These are phyloP conservation scores for Ensete glaucum DNA, from an alignment of 176 grass and related monocot genomes.

Conservation along the genomic window DNA sequence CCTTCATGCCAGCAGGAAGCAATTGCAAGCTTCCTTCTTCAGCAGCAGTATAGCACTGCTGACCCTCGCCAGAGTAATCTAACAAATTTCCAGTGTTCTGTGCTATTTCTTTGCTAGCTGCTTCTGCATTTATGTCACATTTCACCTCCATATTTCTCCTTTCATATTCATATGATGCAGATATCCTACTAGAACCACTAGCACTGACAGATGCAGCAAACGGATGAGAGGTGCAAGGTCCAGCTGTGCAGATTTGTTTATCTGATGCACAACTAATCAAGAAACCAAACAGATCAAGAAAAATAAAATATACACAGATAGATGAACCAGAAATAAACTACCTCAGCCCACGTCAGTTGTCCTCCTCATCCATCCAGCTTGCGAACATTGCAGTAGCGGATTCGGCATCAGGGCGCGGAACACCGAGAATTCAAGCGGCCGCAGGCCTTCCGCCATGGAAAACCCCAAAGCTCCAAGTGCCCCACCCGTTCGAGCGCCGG, in stretches of 20 bases:
- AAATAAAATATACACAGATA: neutral
- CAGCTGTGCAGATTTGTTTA: too few relatives aligned
- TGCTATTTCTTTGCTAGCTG: neutral
- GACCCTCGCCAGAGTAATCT: neutral
- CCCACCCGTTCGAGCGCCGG: neutral
- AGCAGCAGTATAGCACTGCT: neutral
- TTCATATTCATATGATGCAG: neutral
- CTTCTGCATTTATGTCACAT: neutral
- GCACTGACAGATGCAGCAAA: neutral
- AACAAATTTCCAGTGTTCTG: neutral
- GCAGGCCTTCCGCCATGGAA: neutral
- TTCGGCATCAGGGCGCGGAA: neutral
- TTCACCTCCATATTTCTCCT: neutral
- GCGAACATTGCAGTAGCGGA: neutral
- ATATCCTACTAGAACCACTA: neutral
- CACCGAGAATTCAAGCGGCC: neutral
- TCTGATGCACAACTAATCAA: neutral
- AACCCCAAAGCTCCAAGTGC: neutral
- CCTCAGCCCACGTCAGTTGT: neutral
- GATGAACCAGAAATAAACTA: neutral
- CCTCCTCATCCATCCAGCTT: neutral
- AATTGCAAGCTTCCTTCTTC: conserved; percentile 12
- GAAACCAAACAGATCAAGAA: too few relatives aligned
- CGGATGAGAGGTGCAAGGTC: too few relatives aligned
- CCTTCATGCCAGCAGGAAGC: conserved; percentile 7